Percentiles rank a stretch among this genome's conserved stretches.
phyloP scores from a whole-genome alignment of 305 asterid species.

The Salvia sclarea region DNA sequence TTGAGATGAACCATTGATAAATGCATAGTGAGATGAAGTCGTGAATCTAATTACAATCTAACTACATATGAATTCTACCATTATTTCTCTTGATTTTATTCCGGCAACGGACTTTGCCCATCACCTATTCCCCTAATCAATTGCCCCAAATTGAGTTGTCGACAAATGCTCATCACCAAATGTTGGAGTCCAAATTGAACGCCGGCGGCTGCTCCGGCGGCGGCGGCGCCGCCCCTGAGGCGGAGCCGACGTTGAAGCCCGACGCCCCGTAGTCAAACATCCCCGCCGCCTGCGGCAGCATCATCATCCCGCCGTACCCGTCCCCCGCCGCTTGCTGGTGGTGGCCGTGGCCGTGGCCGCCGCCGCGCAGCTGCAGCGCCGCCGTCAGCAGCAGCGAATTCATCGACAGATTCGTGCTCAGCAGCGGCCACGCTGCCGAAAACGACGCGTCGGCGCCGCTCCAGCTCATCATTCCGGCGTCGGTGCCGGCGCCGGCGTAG shows the following conservation, averaged over 20 bases:
- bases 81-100: constrained; percentile 18
- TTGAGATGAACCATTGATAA: too few species aligned
- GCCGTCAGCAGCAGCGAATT: constrained; percentile 70
- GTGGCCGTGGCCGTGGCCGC: too few species aligned
- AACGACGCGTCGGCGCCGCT: constrained; percentile 30
- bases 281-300: constrained; percentile 29
- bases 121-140: constrained; percentile 18
- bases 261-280: constrained; percentile 35
- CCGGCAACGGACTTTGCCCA: constrained; percentile 42
- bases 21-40: too few species aligned
- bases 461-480: constrained; percentile 32
- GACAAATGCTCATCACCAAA: constrained; percentile 47
- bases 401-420: constrained; percentile 50
- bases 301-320: constrained; percentile 45
- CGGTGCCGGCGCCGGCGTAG: constrained; percentile 20
- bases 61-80: background rate
- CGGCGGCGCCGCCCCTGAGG: constrained; percentile 42
- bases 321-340: constrained; percentile 20
- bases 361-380: constrained; percentile 70
- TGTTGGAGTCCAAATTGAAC: constrained; percentile 57
- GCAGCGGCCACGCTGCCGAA: constrained; percentile 65
- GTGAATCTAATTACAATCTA: too few species aligned
- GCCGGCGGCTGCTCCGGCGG: constrained; percentile 42
- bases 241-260: constrained; percentile 37
- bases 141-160: background rate